Percentiles rank a stretch among this genome's conserved stretches.
Conservation (phyloP, 139 green algal genomes). For the Pseudopediastrum boryanum region DNA sequence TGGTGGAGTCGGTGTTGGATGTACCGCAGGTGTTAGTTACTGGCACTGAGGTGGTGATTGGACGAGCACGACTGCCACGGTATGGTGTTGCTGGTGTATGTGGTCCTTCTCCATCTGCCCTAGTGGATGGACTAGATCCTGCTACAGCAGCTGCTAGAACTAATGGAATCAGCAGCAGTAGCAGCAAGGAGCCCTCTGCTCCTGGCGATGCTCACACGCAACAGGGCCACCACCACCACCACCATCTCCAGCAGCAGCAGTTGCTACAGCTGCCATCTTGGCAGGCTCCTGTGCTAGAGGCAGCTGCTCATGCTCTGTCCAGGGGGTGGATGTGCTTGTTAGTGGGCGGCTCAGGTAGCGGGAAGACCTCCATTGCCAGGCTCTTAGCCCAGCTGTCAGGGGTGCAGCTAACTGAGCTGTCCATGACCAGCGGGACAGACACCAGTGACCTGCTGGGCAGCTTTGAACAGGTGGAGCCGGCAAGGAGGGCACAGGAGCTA, state of each 20-base stretch:
- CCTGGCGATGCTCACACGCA: no score
- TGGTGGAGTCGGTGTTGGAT: neutral
- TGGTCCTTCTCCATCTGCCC: no score
- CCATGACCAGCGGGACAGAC: constrained; percentile 89
- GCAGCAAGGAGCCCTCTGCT: no score
- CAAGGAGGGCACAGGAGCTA: constrained; percentile 29
- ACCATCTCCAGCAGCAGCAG: neutral
- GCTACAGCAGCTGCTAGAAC: constrained; percentile 8
- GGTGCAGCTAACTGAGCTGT: constrained; percentile 76
- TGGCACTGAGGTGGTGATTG: neutral
- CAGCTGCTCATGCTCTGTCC: constrained; percentile 42
- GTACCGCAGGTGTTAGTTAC: neutral
- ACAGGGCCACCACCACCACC: constrained; percentile 4
- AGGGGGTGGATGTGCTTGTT: constrained; percentile 81
- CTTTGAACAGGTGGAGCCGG: constrained; percentile 90
- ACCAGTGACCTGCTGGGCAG: constrained; percentile 95
- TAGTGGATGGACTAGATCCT: no score
- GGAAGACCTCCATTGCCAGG: constrained; percentile 77
- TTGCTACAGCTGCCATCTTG: constrained; percentile 68
- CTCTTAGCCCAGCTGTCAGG: constrained; percentile 63
- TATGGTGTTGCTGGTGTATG: neutral
- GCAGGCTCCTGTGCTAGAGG: constrained; percentile 76
- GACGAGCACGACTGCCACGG: constrained; percentile 1
- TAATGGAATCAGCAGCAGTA: neutral
- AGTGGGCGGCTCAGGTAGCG: constrained; percentile 57